Evolutionary conservation across 2,329 filamentous ascomycete genomes (phyloP), one percentile per base, ranked within the genome.

Genomic region (Aaosphaeria pasadenensis): DNA sequence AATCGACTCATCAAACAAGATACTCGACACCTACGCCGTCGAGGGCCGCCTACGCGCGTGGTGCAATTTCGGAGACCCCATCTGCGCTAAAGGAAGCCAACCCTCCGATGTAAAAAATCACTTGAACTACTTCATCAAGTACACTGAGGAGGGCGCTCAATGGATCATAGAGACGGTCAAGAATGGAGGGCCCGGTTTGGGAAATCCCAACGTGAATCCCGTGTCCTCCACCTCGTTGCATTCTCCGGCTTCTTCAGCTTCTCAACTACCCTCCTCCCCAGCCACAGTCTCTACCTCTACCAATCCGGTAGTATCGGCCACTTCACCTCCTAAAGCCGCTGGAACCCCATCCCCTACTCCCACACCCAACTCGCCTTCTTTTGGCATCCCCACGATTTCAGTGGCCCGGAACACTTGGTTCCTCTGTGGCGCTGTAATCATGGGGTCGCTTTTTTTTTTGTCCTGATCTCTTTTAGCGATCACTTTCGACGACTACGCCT

Each of bases 31-130:
- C 28, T 55, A 50, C 41, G 75, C 78, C 3, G 64, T 60, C 6
- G 75, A 78, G 3, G 64, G 61, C 6, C 79, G 78, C 55, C 78
- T 85, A 49, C 71, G 82, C 64, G 80, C 79, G 3, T 85, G 84
- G 71, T 85, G 82, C 59, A 82, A 86, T 54, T 67, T 74, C 6
- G 58, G 76, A 2, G 82, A 85, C 50, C 80, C 81, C 0, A 84
- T 81, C 66, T 85, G 83, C 73, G 85, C 80, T 60, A 80, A 78
- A 17, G 44, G 31, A 11, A 54, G 51, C 24, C 24, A 41, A 35
- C 82, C 82, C 39, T 79, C 73, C 55, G 72, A 83, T 53, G 70
- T 75, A 13, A 74, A 75, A 51, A 74, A 77, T 6, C 82, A 84
- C 59, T 76, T 83, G 57, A 75, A 78, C 38, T 85, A 86, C 48